Evolutionary conservation across 176 grass and related monocot genomes (phyloP), one percentile per base, ranked within the genome.

Genomic region (Lolium perenne): DNA sequence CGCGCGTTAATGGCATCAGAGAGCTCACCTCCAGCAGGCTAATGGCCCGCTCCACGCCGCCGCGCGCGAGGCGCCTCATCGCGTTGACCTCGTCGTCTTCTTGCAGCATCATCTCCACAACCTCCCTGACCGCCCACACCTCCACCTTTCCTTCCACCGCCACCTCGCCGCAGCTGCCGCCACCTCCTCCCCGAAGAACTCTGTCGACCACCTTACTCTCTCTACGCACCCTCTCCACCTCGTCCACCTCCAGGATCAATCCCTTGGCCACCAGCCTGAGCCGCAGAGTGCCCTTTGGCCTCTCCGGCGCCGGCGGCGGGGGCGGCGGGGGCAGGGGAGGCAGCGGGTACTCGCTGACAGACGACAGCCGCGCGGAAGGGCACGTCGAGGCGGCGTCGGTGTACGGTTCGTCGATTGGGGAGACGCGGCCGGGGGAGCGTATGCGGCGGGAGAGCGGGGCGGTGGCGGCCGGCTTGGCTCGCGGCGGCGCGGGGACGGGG

Each of bases 1-100:
- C 10, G 75, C 29, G 29, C 32, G 32, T 35, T 16, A 0, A 18
- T 38, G 8, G 8, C 23, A 66, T 20, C 15, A 88, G 54, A 71
- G 70, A 88, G 77, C 80, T 92, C 38, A 95, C 95, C 95, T 92
- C 93, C 59, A 98, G 91, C 85, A 98, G 87, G 53, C 79, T 79
- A 67, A 95, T 87, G 80, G 89, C 89, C 4, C 80, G 75, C 40
- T 83, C 72, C 47, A 95, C 93, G 16, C 95, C 95, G 21, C 80
- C 81, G 12, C 85, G 87, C 2, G 86, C 72, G 18, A 98, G 84
- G 49, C 93, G 89, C 74, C 81, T 91, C 91, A 90, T 78, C 41
- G 51, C 78, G 38, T 23, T 17, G 5, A 56, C 13, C 73, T 87
- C 90, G 73, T 83, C 82, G 8, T 47, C 76, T 53, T 80, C 87